phyloP scores from a whole-genome alignment of 768 basidiomycete genomes.

The Saitozyma sp. region DNA sequence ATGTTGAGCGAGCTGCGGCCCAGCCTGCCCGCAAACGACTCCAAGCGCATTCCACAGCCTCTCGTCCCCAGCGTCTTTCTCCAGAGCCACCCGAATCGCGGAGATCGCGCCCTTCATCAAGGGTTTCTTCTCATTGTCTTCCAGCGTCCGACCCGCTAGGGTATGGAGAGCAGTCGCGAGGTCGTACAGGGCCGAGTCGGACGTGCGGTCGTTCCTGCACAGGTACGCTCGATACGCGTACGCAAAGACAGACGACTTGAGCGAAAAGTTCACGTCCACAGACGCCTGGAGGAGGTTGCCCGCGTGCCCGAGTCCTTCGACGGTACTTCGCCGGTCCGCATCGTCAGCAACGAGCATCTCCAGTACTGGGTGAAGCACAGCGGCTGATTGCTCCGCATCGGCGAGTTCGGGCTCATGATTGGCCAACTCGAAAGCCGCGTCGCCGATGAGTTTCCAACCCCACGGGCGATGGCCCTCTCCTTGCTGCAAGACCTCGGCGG shows the following conservation, averaged over 20 bases:
- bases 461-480: constrained; percentile 33
- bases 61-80: constrained; percentile 69
- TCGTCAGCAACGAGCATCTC: constrained; percentile 69
- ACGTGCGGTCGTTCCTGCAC: constrained; percentile 40
- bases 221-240: constrained; percentile 50
- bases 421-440: constrained; percentile 71
- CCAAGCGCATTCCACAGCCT: constrained; percentile 82
- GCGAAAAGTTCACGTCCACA: constrained; percentile 25
- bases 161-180: constrained; percentile 44
- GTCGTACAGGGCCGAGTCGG: constrained; percentile 47
- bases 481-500: constrained; percentile 21
- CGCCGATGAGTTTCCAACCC: constrained; percentile 77
- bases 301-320: constrained; percentile 60
- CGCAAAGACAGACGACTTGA: constrained; percentile 44
- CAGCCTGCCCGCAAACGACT: constrained; percentile 65
- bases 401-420: constrained; percentile 57
- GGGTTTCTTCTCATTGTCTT: constrained; percentile 15
- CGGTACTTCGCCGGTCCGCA: constrained; percentile 63
- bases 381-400: constrained; percentile 27
- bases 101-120: constrained; percentile 46
- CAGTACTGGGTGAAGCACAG: constrained; percentile 33
- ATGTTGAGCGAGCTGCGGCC: constrained; percentile 80
- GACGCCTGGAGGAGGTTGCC: constrained; percentile 20
- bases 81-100: constrained; percentile 67
- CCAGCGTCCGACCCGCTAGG: constrained; percentile 23